These are phyloP conservation scores for Metarhizium rileyi DNA, from an alignment of 2,329 filamentous ascomycete species.

Conservation along the genomic window DNA sequence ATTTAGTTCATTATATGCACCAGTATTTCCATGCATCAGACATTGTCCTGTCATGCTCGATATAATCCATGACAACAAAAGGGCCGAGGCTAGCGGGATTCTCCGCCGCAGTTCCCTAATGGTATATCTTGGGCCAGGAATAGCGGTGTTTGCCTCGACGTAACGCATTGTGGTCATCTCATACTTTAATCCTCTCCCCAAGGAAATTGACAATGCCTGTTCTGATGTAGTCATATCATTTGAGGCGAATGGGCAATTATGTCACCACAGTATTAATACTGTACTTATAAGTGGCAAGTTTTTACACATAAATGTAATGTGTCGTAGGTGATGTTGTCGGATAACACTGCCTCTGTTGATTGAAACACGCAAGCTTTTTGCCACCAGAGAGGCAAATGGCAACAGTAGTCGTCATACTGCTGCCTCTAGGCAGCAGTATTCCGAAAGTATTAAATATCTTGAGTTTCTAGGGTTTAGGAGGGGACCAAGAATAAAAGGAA, in stretches of 20 bases:
- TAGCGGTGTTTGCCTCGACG: slow-evolving; percentile 21
- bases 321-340: too few species aligned
- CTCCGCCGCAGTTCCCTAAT: slow-evolving; percentile 20
- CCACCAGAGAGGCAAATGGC: too few species aligned
- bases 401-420: too few species aligned
- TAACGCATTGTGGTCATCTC: slow-evolving; percentile 26
- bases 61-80: slow-evolving; percentile 28
- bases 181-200: slow-evolving; percentile 24
- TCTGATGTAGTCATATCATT: not conserved
- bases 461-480: too few species aligned
- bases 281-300: too few species aligned
- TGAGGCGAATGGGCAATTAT: not conserved
- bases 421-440: too few species aligned
- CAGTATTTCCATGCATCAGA: slow-evolving; percentile 9
- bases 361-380: too few species aligned
- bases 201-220: slow-evolving; percentile 2
- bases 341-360: too few species aligned
- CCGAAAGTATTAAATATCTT: too few species aligned
- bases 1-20: not conserved
- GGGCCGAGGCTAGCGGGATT: slow-evolving; percentile 24
- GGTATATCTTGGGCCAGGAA: slow-evolving; percentile 18
- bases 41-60: slow-evolving; percentile 20
- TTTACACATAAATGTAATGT: too few species aligned
- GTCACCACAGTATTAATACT: too few species aligned
- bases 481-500: too few species aligned